Base-by-base conservation (phyloP, 1,139 yeast species). In the Schwanniomyces etchellsii region DNA sequence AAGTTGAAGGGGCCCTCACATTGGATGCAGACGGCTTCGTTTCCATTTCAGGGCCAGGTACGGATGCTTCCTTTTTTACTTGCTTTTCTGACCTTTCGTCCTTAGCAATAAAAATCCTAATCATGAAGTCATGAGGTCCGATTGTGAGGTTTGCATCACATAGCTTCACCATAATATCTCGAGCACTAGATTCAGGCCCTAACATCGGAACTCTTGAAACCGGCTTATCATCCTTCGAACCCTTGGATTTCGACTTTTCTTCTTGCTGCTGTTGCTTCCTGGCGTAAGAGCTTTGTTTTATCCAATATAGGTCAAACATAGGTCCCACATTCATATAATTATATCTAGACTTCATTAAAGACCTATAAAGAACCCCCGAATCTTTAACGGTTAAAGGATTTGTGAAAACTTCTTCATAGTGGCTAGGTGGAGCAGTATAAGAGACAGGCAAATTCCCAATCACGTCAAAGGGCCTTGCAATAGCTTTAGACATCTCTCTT, bases 81-180 rank as follows among this genome's bases (percentile, higher is more conserved):
- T 55, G 36, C 36, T 58, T 61, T 24, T 64, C 70, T 1, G 69
- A 55, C 20, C 74, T 41, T 14, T 79, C 95, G 45, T 86, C 95
- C 44, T 85, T 84, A 31, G 88, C 76, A 16, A 88, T 80, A 53
- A 84, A 91, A 27, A 91, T 55, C 38, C 94, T 64, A 5, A 82
- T 71, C 26, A 81, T 88, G 52, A 85, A 84, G 1, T 63, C 57
- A 55, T 91, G 98, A 0, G 96, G 96, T 0, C 96, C 97, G 23
- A 83, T 65, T 4, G 68, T 64, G 60, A 88, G 56, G 1, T 65
- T 59, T 35, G 89, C 77, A 43, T 89, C 96, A 45, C 93, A 77
- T 35, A 91, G 60, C 49, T 86, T 86, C 35, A 86, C 83, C 96
- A 89, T 88, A 32, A 80, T 80, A 43, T 91, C 97, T 42, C 94